Percentiles rank a stretch among this genome's conserved stretches.
These are phyloP conservation scores for Diatrype stigma DNA, from an alignment of 2,329 filamentous ascomycete species.

Conservation along the genomic window DNA sequence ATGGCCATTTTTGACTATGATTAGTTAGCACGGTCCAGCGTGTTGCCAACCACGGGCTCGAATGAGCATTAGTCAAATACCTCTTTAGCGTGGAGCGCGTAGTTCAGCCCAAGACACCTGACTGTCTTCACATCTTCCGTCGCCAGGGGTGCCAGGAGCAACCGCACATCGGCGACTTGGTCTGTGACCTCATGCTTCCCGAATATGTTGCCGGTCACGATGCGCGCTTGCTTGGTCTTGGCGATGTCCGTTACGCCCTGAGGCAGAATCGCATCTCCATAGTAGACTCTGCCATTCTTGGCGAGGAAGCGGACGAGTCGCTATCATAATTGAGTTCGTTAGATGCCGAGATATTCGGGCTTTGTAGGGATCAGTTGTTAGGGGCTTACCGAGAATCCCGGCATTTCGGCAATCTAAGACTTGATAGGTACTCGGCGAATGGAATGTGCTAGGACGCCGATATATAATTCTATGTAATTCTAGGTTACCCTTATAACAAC, in stretches of 20 bases:
- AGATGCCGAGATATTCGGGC: background rate
- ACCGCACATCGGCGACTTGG: slow-evolving; percentile 49
- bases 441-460: no score
- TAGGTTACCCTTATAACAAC: no score
- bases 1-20: slow-evolving; percentile 58
- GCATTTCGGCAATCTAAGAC: slow-evolving; percentile 26
- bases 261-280: slow-evolving; percentile 70
- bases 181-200: slow-evolving; percentile 61
- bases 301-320: slow-evolving; percentile 71
- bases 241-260: slow-evolving; percentile 55
- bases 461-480: no score
- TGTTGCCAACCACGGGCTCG: background rate
- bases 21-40: background rate
- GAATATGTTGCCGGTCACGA: slow-evolving; percentile 65
- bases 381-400: slow-evolving; percentile 42
- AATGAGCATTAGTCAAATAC: slow-evolving; percentile 25
- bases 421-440: no score
- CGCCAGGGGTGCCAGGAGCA: slow-evolving; percentile 61
- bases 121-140: slow-evolving; percentile 61
- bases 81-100: slow-evolving; percentile 67
- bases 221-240: slow-evolving; percentile 54
- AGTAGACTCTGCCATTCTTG: slow-evolving; percentile 65
- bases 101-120: slow-evolving; percentile 68
- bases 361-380: background rate
- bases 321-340: slow-evolving; percentile 32